A percentile compares a stretch with the other conserved stretches of the same genome.
Evolutionary conservation across 345 rosid genomes (phyloP).

Genomic region (Combretum micranthum): DNA sequence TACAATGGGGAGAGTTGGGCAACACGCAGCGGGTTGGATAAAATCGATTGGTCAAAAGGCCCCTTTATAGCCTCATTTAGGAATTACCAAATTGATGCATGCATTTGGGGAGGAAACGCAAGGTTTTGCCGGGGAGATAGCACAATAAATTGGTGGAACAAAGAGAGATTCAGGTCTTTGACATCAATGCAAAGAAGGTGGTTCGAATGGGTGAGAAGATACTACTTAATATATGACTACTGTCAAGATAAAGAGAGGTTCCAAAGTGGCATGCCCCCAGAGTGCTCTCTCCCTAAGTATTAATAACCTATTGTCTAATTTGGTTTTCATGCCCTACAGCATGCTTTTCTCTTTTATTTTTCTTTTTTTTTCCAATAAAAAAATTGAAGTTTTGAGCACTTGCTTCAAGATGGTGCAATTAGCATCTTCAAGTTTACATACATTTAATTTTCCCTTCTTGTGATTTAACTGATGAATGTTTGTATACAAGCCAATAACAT

Average conservation of each 20-base stretch:
- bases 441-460: too few relatives aligned
- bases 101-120: conserved; percentile 59
- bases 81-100: conserved; percentile 58
- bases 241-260: conserved; percentile 67
- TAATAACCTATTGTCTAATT: neutral
- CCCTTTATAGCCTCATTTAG: conserved; percentile 70
- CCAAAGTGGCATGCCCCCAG: conserved; percentile 54
- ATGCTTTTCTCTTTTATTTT: too few relatives aligned
- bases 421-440: neutral
- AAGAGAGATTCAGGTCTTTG: conserved; percentile 29
- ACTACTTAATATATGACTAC: conserved; percentile 73
- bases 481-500: too few relatives aligned
- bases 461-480: too few relatives aligned
- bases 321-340: neutral
- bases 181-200: conserved; percentile 52
- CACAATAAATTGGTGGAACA: conserved; percentile 72
- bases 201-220: conserved; percentile 78
- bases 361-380: neutral
- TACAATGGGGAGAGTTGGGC: conserved; percentile 94
- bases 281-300: conserved; percentile 68
- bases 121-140: conserved; percentile 51
- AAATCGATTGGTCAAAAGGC: conserved; percentile 66
- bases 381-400: neutral
- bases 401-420: neutral
- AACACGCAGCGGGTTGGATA: conserved; percentile 68